Evolutionary conservation across 805 yeast species (phyloP), one percentile per base, ranked within the genome.

Genomic region (Cyberlindnera galapagoensis): DNA sequence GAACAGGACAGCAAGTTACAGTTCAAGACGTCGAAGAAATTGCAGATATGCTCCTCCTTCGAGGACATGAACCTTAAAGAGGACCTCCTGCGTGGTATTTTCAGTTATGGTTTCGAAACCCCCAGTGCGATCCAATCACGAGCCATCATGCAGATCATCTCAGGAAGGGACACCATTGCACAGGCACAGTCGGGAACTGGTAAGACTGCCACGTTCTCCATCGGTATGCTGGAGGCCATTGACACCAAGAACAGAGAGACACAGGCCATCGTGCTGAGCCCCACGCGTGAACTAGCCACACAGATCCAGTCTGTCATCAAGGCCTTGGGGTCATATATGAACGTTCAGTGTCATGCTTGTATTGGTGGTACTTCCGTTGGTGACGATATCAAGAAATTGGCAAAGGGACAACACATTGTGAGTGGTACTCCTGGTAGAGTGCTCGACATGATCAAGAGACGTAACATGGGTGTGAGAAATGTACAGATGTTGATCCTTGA

Each of bases 161-260:
- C 78, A 55, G 96, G 96, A 36, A 79, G 87, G 62, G 98, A 92
- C 62, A 94, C 88, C 34, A 76, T 92, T 43, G 98, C 98, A 40
- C 98, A 92, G 67, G 97, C 98, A 38, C 98, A 92, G 66, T 86
- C 96, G 22, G 98, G 98, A 64, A 92, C 98, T 30, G 98, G 98
- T 65, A 92, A 92, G 68, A 92, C 98, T 18, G 98, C 97, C 44
- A 92, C 98, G 29, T 92, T 92, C 70, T 74, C 97, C 43, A 90
- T 92, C 46, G 90, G 95, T 17, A 83, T 87, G 70, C 67, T 92
- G 44, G 94, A 92, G 63, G 83, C 75, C 43, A 73, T 92, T 34
- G 95, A 90, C 49, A 67, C 79, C 36, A 73, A 69, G 42, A 63
- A 74, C 42, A 71, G 76, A 54, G 83, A 82, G 43, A 71, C 86